Evolutionary conservation across 2,329 filamentous ascomycete species (phyloP), one percentile per base, ranked within the genome.

Genomic region (Fusarium xylarioides): DNA sequence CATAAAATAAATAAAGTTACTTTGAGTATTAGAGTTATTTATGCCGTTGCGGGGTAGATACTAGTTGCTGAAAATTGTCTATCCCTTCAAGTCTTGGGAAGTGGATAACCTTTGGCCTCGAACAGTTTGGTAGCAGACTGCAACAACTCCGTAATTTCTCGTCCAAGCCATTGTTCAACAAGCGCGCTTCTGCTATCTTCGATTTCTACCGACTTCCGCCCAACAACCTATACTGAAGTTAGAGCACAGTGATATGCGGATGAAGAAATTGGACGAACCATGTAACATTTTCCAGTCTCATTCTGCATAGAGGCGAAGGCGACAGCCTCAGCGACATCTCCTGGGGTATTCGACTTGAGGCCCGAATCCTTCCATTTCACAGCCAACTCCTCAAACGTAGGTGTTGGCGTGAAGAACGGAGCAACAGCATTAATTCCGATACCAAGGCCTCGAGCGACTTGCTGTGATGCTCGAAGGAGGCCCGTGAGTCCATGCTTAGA

Each of bases 101-200:
- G 26, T 26, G 26, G 37, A 19, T 43, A 55, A 3, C 26, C 4
- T 0, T 19, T 19, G 2, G 4, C 6, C 5, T 55, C 6, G 5
- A 55, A 55, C 8, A 43, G 26, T 7, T 6, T 32, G 2, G 15
- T 5, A 2, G 52, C 52, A 19, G 26, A 55, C 10, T 8, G 11
- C 1, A 43, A 15, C 4, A 32, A 7, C 0, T 9, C 34, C 16
- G 21, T 11, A 0, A 3, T 15, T 15, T 55, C 52, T 23, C 1
- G 16, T 4, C 52, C 52, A 43, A 55, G 37, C 52, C 37, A 55
- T 3, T 19, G 15, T 4, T 32, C 21, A 4, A 55, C 5, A n/a
- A 43, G 6, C 5, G 21, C 16, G 2, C 7, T 42, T 43, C 52
- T 55, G 4, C 37, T 23, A 19, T 55, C 11, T n/a, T 55, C 52